phyloP scores from a whole-genome alignment of 495 filamentous ascomycete species.

The Penicillium herquei region DNA sequence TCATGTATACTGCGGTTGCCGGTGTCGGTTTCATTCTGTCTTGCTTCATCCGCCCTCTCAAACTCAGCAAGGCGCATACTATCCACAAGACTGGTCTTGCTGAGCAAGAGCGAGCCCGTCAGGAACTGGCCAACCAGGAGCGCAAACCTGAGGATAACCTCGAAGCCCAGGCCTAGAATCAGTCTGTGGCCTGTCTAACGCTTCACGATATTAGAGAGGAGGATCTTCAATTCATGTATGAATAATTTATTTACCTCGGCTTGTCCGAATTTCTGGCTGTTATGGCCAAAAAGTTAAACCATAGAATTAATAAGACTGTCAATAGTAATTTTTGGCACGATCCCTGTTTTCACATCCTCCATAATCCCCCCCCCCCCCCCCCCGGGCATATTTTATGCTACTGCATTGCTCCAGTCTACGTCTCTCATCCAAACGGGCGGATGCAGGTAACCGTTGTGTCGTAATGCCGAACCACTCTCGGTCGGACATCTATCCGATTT shows the following conservation, averaged over 20 bases:
- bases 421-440: too few relatives aligned
- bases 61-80: slow-evolving; percentile 58
- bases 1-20: slow-evolving; percentile 57
- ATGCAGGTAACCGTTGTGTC: too few relatives aligned
- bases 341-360: neutral
- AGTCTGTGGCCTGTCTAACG: neutral
- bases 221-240: too few relatives aligned
- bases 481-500: too few relatives aligned
- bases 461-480: neutral
- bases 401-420: too few relatives aligned
- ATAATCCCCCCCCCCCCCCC: too few relatives aligned
- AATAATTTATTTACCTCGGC: too few relatives aligned
- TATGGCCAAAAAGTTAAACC: too few relatives aligned
- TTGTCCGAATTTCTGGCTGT: too few relatives aligned
- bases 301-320: too few relatives aligned
- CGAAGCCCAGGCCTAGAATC: slow-evolving; percentile 26
- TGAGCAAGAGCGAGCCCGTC: slow-evolving; percentile 44
- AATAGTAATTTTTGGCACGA: neutral
- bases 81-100: slow-evolving; percentile 63
- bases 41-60: slow-evolving; percentile 53
- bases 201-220: too few relatives aligned
- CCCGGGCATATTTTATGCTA: too few relatives aligned
- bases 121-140: slow-evolving; percentile 35
- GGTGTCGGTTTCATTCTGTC: slow-evolving; percentile 54
- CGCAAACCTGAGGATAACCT: slow-evolving; percentile 20